Evolutionary conservation across 129 eudicot species (phyloP), one percentile per base, ranked within the genome.

Genomic region (Chrysanthemum makinoi): DNA sequence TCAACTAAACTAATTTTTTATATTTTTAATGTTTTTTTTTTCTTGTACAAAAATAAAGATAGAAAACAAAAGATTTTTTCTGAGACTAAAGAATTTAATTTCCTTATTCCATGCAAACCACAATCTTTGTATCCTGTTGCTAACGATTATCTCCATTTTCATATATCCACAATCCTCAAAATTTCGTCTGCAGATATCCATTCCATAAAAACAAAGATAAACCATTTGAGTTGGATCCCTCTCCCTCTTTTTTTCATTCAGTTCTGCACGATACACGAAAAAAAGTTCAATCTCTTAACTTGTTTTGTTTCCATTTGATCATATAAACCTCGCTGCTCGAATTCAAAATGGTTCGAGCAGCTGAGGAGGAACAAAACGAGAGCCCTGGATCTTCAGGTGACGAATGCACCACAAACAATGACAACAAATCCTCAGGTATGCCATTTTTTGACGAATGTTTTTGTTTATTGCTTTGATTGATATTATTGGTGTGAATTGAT

Each of bases 301-400:
- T 72, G 73, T n/a, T 69, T 71, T 75, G 69, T 75, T 62, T 26
- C 75, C 70, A 62, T 65, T 60, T 68, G 70, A 35, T 73, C 66
- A 6, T 65, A 24, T 68, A 49, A 62, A 39, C 74, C 65, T 71
- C 75, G 62, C 73, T 60, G 81, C 79, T 87, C 77, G 79, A 80
- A 77, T 77, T 64, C 72, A 71, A 70, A 75, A 85, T 87, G 96
- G 85, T 80, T 68, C 86, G 89, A 71, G 86, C 93, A 28, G 65
- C 80, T 0, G 86, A 87, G 83, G 85, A 87, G 22, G 89, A 88
- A 3, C 72, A 74, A 59, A 81, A 59, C 18, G 43, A 14, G 30
- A 46, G 65, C 48, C 16, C 59, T 44, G 77, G 50, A 55, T 56
- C 46, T 1, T 39, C 6, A 63, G 76, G 65, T 77, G 81, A 70